A percentile compares a stretch with the other conserved stretches of the same genome.
Conservation (phyloP, 2,329 filamentous ascomycete genomes). For the Paraphoma chrysanthemicola region DNA sequence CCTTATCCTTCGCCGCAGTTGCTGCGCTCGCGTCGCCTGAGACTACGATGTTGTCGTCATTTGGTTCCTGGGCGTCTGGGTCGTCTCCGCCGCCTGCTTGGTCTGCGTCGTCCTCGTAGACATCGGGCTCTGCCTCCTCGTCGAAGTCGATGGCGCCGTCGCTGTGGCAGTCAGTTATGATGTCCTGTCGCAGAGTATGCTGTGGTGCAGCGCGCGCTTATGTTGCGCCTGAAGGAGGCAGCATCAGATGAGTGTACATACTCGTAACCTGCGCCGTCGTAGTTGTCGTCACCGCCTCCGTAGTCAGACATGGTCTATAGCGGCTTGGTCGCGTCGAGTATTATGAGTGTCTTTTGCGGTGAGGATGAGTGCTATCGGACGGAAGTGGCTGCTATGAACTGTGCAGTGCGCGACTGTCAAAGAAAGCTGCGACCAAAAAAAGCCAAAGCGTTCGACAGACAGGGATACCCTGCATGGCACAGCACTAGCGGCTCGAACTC, state of each 20-base stretch:
- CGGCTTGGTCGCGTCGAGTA: neutral
- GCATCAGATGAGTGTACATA: slow-evolving; percentile 27
- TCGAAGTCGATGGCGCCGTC: slow-evolving; percentile 61
- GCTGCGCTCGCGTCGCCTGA: slow-evolving; percentile 62
- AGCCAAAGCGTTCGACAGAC: slow-evolving; percentile 9
- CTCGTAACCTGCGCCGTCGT: slow-evolving; percentile 35
- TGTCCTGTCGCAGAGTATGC: neutral
- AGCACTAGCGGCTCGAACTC: slow-evolving; percentile 23
- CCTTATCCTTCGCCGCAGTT: slow-evolving; percentile 47
- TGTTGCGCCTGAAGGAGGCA: slow-evolving; percentile 6
- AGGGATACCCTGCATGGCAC: slow-evolving; percentile 1
- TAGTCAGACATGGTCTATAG: slow-evolving; percentile 53
- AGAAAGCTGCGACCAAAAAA: slow-evolving; percentile 26
- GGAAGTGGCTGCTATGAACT: no score
- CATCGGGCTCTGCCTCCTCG: slow-evolving; percentile 65
- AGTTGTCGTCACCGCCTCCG: slow-evolving; percentile 51
- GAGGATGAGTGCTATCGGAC: no score
- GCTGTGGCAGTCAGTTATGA: slow-evolving; percentile 23
- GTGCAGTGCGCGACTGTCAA: slow-evolving; percentile 6
- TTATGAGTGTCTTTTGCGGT: neutral
- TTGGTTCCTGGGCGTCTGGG: slow-evolving; percentile 40
- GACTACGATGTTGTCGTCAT: slow-evolving; percentile 52
- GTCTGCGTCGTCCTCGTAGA: slow-evolving; percentile 70
- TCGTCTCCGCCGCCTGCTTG: slow-evolving; percentile 47
- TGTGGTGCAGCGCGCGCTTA: slow-evolving; percentile 14